Base-by-base conservation (phyloP, 129 eudicot species). In the Ambrosia trifida region DNA sequence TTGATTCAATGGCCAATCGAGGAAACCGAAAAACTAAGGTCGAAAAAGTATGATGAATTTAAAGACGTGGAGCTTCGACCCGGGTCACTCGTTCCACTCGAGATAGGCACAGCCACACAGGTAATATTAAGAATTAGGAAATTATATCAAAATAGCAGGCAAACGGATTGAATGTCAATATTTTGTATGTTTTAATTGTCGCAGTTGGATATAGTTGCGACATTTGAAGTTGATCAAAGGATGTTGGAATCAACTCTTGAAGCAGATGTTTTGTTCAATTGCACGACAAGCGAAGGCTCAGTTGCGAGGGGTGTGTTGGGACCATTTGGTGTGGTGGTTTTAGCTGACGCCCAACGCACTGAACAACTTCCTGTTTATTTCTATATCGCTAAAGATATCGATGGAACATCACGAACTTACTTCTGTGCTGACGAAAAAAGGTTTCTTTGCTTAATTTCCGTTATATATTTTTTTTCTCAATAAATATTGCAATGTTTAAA, bases 1-100 rank as follows among this genome's bases (percentile, higher is more conserved):
- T 61, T 93, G 81, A 80, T 93, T 64, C 98, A 89, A 49, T 93
- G 98, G 98, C 98, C 98, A 9, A 83, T 93, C 8, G 85, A 82
- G 68, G 98, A 93, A 72, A 76, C 86, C 16, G 96, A 93, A 43
- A 76, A 74, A 5, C 77, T 93, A 71, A 78, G 98, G 69, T 69
- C 66, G 30, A 81, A 64, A 30, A 68, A 20, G 3, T 47, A 72
- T 9, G 60, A 72, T 30, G 86, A 83, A 56, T 75, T 85, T 35
- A 61, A 90, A 40, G 53, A 82, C 9, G 83, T 89, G 61, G 80
- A 79, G 75, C 85, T 93, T 52, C 76, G 63, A 71, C 96, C 98
- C 3, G 98, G 98, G 33, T 83, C 98, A 31, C 59, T 85, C 50
- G 79, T 78, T 20, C 91, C 91, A 2, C 85, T 89, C 11, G 67